phyloP scores from a whole-genome alignment of 208 protist genomes.

The Leishmania mexicana region DNA sequence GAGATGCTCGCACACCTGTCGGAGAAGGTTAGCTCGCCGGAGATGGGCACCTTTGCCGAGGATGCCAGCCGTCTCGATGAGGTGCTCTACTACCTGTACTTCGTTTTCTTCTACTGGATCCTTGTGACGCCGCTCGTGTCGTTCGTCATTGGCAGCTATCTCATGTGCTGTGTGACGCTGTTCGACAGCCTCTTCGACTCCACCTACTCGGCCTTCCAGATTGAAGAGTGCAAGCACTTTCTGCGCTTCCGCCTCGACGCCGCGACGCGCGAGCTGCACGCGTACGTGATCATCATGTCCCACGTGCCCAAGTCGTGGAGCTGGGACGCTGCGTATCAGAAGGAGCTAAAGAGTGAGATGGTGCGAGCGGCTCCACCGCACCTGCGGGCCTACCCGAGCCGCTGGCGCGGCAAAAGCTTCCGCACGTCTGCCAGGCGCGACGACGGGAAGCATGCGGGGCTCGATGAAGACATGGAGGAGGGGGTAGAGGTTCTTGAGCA shows the following conservation, averaged over 20 bases:
- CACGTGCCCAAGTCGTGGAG: conserved; percentile 75
- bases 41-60: conserved; percentile 49
- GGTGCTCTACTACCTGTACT: conserved; percentile 72
- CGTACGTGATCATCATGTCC: conserved; percentile 61
- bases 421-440: neutral
- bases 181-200: conserved; percentile 81
- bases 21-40: conserved; percentile 45
- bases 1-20: conserved; percentile 73
- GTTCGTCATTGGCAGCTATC: conserved; percentile 77
- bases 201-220: conserved; percentile 85
- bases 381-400: conserved; percentile 59
- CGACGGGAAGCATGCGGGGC: neutral
- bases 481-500: conserved; percentile 48
- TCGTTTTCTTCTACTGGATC: conserved; percentile 82
- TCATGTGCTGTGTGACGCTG: conserved; percentile 65
- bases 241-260: conserved; percentile 68
- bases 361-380: conserved; percentile 53
- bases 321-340: conserved; percentile 47
- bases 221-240: conserved; percentile 89
- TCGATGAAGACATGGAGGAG: conserved; percentile 17
- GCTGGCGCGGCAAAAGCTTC: conserved; percentile 47
- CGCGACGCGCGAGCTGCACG: conserved; percentile 58
- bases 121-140: conserved; percentile 79
- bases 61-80: conserved; percentile 50
- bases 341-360: conserved; percentile 30